Evolutionary conservation across 805 yeast genomes (phyloP).

Genomic region (Candida chilensis): DNA sequence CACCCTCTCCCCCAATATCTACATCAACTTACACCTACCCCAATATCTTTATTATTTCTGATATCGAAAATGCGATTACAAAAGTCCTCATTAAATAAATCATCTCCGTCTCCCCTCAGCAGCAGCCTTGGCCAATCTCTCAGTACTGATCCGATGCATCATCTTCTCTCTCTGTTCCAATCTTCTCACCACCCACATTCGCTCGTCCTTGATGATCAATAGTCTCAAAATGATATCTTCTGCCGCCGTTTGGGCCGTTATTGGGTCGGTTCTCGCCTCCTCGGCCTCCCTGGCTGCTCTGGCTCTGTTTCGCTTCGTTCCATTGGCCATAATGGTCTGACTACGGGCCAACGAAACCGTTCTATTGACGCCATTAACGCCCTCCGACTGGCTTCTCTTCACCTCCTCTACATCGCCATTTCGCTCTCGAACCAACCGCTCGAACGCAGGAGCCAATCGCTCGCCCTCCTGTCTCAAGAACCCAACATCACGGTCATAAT

Average conservation of each 20-base stretch:
- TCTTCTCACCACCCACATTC: slow-evolving; percentile 47
- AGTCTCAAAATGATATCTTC: slow-evolving; percentile 72
- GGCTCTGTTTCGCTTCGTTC: slow-evolving; percentile 43
- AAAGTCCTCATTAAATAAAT: too few species aligned
- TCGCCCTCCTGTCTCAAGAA: slow-evolving; percentile 52
- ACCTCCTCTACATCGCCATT: slow-evolving; percentile 1
- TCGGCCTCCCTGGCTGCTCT: slow-evolving; percentile 34
- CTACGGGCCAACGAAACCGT: slow-evolving; percentile 47
- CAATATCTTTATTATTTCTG: too few species aligned
- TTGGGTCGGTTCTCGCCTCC: slow-evolving; percentile 24
- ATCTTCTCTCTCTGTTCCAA: slow-evolving; percentile 53
- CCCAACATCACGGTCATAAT: slow-evolving; percentile 42
- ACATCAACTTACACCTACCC: too few species aligned
- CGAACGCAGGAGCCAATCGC: slow-evolving; percentile 43
- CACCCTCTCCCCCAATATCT: too few species aligned
- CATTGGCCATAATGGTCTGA: slow-evolving; percentile 65
- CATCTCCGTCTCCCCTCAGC: slow-evolving; percentile 34
- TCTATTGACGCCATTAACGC: slow-evolving; percentile 11
- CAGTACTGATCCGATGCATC: slow-evolving; percentile 46
- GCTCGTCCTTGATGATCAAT: slow-evolving; percentile 56
- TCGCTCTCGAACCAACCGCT: slow-evolving; percentile 33
- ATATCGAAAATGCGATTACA: too few species aligned
- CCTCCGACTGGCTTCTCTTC: neutral
- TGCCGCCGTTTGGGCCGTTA: slow-evolving; percentile 23
- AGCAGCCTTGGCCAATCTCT: slow-evolving; percentile 37